phyloP scores from a whole-genome alignment of 164 flowering plant genomes.

The Echeveria elegans region DNA sequence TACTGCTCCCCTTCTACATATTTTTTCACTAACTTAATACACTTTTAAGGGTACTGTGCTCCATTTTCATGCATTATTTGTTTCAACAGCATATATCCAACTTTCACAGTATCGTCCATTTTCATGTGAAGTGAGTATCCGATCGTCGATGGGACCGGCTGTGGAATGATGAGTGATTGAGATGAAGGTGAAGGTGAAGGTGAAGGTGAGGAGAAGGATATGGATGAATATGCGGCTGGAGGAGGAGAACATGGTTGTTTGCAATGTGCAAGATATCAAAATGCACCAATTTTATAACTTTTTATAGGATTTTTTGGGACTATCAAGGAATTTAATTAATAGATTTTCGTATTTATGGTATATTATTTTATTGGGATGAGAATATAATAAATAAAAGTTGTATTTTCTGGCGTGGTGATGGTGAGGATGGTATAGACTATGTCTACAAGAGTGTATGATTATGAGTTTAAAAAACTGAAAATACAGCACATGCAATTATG shows the following conservation, averaged over 20 bases:
- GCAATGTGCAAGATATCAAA: not conserved
- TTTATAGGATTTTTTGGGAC: no score
- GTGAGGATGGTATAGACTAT: no score
- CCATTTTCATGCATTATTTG: slow-evolving; percentile 47
- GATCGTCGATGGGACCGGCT: not conserved
- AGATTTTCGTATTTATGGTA: no score
- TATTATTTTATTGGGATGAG: no score
- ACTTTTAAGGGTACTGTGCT: slow-evolving; percentile 31
- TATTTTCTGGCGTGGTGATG: no score
- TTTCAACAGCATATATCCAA: slow-evolving; percentile 74
- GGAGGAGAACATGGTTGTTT: not conserved
- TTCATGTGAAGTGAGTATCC: not conserved
- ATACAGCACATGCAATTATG: no score
- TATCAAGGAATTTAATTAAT: no score
- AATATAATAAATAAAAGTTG: no score
- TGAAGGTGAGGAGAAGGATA: not conserved
- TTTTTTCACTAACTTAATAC: slow-evolving; percentile 38
- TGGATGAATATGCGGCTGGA: not conserved
- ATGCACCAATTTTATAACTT: no score
- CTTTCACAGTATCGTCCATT: slow-evolving; percentile 49
- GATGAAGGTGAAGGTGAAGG: not conserved
- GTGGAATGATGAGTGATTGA: not conserved
- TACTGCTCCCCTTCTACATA: slow-evolving; percentile 58
- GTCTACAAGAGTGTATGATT: no score
- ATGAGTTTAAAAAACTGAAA: no score